Base-by-base conservation (phyloP, 345 rosid species). In the Populus deltoides region DNA sequence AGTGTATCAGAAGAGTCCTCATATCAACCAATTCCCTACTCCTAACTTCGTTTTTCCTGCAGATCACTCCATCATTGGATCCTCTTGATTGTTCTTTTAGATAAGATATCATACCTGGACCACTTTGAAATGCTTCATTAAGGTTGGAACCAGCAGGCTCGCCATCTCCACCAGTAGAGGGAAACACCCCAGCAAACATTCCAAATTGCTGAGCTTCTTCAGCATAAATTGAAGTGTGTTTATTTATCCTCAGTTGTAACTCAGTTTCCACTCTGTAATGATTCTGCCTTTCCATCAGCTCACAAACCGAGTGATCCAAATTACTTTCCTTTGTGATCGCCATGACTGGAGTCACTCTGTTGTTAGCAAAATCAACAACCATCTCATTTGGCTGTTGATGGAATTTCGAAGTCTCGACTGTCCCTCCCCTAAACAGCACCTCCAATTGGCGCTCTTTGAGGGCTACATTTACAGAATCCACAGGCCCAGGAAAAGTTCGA, bases 1-100 rank as follows among this genome's bases (percentile, higher is more conserved):
- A 90, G 47, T 78, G 89, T 77, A 85, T 88, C 70, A 91, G 69
- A 0, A 81, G 85, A 62, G 77, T 76, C 84, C 82, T 82, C 70
- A 87, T 77, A 77, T 90, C 91, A 9, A 89, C 86, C 71, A 86
- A 82, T 86, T 55, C 83, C 67, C 75, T 51, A 24, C 24, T 3
- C 2, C 27, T 31, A 29, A 49, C 25, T 13, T 9, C 10, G n/a
- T 31, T 66, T 68, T 79, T 83, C 24, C 43, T 76, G 41, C n/a
- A 24, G 27, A 59, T n/a, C 9, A 20, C 49, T 2, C 76, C 65
- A 5, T 68, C 10, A 17, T 7, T 66, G 4, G 79, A 68, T 41
- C 35, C 53, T 68, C 68, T 59, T 68, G 76, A 35, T 45, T 33
- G 72, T 55, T 25, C 74, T 22, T 18, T 62, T 1, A 63, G n/a